Percentiles rank a stretch among this genome's conserved stretches.
Evolutionary conservation across 495 filamentous ascomycete species (phyloP).

Genomic region (Lophiostoma macrostomum): DNA sequence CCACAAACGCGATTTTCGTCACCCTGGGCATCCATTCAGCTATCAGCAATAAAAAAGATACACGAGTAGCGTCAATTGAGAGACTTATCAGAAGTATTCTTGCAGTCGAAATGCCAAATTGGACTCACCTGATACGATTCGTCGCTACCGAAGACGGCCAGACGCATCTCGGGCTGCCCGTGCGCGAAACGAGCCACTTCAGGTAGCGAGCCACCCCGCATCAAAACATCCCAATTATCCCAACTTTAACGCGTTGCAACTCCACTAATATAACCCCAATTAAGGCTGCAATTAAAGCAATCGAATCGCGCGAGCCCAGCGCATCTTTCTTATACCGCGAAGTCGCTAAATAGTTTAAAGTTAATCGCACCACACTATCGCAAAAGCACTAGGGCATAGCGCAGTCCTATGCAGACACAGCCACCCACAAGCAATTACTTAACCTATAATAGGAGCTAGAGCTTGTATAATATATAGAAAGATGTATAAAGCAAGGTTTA

Average conservation of each 20-base stretch:
- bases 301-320: neutral
- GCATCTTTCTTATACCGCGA: neutral
- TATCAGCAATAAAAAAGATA: no score
- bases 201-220: no score
- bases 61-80: no score
- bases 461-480: neutral
- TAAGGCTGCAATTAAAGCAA: neutral
- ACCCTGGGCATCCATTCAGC: no score
- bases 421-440: neutral
- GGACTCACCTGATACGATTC: no score
- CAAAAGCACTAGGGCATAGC: neutral
- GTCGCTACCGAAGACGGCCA: no score
- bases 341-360: neutral
- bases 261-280: constrained; percentile 7
- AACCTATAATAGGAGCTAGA: neutral
- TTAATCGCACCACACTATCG: neutral
- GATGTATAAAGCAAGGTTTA: neutral
- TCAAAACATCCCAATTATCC: no score
- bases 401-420: neutral
- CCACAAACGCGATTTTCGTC: no score
- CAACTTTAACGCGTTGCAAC: neutral
- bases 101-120: no score
- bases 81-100: no score
- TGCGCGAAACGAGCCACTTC: no score
- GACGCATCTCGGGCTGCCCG: no score